A percentile compares a stretch with the other conserved stretches of the same genome.
These are phyloP conservation scores for Cladosporium sp. DNA, from an alignment of 2,329 filamentous ascomycete genomes.

Conservation along the genomic window DNA sequence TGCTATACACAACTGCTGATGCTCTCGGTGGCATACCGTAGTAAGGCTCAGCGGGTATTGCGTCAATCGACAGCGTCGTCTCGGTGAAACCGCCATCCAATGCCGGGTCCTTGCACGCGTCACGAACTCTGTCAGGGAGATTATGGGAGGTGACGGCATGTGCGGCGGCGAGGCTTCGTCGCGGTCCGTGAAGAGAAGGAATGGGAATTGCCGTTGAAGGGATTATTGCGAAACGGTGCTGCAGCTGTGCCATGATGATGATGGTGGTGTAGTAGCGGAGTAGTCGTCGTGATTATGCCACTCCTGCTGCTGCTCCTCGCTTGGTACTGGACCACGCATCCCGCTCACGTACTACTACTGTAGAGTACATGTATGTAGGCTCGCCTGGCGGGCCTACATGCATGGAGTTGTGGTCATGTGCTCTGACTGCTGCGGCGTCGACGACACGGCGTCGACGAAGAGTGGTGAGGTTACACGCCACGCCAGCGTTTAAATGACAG, in stretches of 20 bases:
- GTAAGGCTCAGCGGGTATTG: too few relatives aligned
- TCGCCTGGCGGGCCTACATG: background rate
- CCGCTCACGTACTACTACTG: too few relatives aligned
- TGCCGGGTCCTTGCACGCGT: too few relatives aligned
- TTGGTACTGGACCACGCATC: background rate
- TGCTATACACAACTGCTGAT: background rate
- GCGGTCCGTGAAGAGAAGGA: slow-evolving; percentile 11
- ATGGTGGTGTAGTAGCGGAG: too few relatives aligned
- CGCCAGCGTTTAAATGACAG: background rate
- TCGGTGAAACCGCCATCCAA: too few relatives aligned
- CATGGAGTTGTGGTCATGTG: background rate
- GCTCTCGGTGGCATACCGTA: too few relatives aligned
- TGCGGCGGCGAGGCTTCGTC: slow-evolving; percentile 1
- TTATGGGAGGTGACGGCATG: slow-evolving; percentile 7
- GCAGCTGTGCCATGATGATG: slow-evolving; percentile 35
- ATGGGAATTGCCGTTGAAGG: slow-evolving; percentile 4
- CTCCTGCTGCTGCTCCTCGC: background rate
- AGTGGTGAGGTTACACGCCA: background rate
- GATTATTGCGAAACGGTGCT: too few relatives aligned
- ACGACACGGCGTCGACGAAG: background rate
- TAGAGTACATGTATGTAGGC: too few relatives aligned
- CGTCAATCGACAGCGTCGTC: too few relatives aligned
- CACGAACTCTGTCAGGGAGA: too few relatives aligned
- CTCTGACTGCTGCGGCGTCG: too few relatives aligned
- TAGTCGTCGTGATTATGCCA: too few relatives aligned